A percentile compares a stretch with the other conserved stretches of the same genome.
phyloP scores from a whole-genome alignment of 495 filamentous ascomycete genomes.

The Hyaloscypha bicolor region DNA sequence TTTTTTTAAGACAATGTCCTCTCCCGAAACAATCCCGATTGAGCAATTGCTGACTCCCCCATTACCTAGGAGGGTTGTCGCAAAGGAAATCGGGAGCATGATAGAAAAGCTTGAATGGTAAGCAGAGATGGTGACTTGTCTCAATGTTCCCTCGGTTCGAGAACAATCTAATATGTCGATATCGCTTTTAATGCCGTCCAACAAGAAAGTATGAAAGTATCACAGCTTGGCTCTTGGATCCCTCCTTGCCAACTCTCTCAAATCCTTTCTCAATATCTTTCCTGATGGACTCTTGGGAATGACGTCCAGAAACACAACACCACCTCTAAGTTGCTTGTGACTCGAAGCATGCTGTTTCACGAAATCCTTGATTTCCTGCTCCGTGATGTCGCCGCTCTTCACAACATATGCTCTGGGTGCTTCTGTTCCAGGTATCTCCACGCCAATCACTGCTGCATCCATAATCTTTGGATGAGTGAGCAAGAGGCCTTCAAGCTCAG shows the following conservation, averaged over 20 bases:
- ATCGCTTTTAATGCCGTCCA: neutral
- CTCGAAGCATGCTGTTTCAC: slow-evolving; percentile 61
- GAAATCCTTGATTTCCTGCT: slow-evolving; percentile 48
- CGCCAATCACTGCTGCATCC: slow-evolving; percentile 80
- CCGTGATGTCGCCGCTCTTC: slow-evolving; percentile 11
- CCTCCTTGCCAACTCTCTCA: slow-evolving; percentile 43
- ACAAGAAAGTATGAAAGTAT: neutral
- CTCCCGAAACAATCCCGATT: no score
- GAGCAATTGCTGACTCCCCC: no score
- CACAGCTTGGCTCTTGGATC: slow-evolving; percentile 11
- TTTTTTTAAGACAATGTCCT: no score
- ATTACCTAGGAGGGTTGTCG: slow-evolving; percentile 45
- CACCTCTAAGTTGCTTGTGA: slow-evolving; percentile 67
- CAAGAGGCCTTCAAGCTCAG: slow-evolving; percentile 80
- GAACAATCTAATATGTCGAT: neutral
- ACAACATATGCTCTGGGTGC: slow-evolving; percentile 65
- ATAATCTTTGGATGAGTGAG: slow-evolving; percentile 67
- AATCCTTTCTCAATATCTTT: slow-evolving; percentile 64
- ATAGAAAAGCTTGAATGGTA: slow-evolving; percentile 34
- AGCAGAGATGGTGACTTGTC: neutral
- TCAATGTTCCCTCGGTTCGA: no score
- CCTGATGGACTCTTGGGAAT: slow-evolving; percentile 69
- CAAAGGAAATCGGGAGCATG: slow-evolving; percentile 45
- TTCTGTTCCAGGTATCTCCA: slow-evolving; percentile 59
- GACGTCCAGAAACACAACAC: slow-evolving; percentile 64